phyloP scores from a whole-genome alignment of 352 stramenopile species.

The Elongisporangium anandrum region DNA sequence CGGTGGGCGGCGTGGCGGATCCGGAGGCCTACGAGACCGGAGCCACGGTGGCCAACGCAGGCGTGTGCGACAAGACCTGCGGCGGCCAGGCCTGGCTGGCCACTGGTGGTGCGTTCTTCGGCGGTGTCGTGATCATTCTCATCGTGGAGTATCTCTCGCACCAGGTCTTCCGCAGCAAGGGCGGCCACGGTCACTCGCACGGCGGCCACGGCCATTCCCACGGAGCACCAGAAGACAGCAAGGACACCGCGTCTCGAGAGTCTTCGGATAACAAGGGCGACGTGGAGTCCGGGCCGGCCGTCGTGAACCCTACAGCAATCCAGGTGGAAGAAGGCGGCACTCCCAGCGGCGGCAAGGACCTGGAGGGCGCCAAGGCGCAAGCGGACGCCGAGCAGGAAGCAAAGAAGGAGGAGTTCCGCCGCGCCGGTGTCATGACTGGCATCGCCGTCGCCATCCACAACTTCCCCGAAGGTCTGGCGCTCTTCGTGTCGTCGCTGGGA shows the following conservation, averaged over 20 bases:
- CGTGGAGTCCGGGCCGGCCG: conserved; percentile 7
- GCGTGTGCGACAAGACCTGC: conserved; percentile 58
- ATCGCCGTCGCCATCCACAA: conserved; percentile 96
- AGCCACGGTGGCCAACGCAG: conserved; percentile 17
- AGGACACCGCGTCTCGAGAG: conserved; percentile 10
- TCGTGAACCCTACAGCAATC: not conserved
- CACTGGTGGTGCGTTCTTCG: conserved; percentile 45
- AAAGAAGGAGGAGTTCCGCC: conserved; percentile 42
- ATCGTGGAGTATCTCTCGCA: conserved; percentile 66
- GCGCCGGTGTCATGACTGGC: conserved; percentile 88
- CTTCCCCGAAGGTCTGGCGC: conserved; percentile 94
- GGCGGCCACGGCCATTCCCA: conserved; percentile 8
- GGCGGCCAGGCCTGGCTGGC: conserved; percentile 56
- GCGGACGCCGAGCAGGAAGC: not conserved
- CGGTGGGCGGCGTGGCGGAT: conserved; percentile 41
- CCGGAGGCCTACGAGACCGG: conserved; percentile 68
- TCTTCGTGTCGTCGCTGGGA: conserved; percentile 91
- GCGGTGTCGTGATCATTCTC: conserved; percentile 59
- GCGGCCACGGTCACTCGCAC: conserved; percentile 21
- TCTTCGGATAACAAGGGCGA: conserved; percentile 18
- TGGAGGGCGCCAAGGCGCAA: not conserved
- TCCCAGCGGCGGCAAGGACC: not conserved
- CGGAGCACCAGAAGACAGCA: conserved; percentile 10
- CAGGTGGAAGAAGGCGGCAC: not conserved
- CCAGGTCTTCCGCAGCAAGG: conserved; percentile 30